Percentiles rank a stretch among this genome's conserved stretches.
These are phyloP conservation scores for Dryas drummondii DNA, from an alignment of 306 rosid genomes.

Conservation along the genomic window DNA sequence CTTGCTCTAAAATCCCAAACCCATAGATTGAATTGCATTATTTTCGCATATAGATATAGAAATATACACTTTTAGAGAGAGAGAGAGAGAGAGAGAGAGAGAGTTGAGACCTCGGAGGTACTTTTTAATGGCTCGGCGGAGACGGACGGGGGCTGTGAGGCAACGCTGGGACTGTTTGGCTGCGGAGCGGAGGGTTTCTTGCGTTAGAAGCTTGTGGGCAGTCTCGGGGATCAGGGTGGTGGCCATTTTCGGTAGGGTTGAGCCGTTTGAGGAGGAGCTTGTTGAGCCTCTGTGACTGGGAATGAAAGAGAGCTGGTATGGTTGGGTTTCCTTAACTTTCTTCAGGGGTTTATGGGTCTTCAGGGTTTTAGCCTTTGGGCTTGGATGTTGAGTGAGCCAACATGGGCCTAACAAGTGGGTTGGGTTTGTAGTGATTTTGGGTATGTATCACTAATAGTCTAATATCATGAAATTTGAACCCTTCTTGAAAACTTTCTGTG, in stretches of 20 bases:
- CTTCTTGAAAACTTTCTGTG: too few species aligned
- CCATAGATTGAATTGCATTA: neutral
- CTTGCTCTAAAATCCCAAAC: slow-evolving; percentile 51
- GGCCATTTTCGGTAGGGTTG: slow-evolving; percentile 48
- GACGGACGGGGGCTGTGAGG: slow-evolving; percentile 66
- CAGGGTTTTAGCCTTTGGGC: slow-evolving; percentile 20
- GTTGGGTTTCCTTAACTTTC: neutral
- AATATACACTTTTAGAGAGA: neutral
- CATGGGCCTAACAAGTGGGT: neutral
- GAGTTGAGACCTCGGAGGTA: slow-evolving; percentile 65
- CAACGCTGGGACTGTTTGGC: slow-evolving; percentile 86
- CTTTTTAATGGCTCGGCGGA: slow-evolving; percentile 83
- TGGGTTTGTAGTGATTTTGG: neutral
- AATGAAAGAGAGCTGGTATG: neutral
- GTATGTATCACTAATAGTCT: too few species aligned
- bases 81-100: neutral
- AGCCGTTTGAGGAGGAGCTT: neutral
- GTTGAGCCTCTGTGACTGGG: neutral
- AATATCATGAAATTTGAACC: too few species aligned
- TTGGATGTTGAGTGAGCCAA: neutral
- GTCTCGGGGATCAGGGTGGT: slow-evolving; percentile 53
- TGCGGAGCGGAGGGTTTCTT: slow-evolving; percentile 65
- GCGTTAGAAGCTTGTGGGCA: slow-evolving; percentile 63
- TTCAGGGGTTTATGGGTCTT: slow-evolving; percentile 14
- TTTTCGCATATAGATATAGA: neutral